phyloP scores from a whole-genome alignment of 2,329 filamentous ascomycete species.

The Sphaerulina vaccinii region DNA sequence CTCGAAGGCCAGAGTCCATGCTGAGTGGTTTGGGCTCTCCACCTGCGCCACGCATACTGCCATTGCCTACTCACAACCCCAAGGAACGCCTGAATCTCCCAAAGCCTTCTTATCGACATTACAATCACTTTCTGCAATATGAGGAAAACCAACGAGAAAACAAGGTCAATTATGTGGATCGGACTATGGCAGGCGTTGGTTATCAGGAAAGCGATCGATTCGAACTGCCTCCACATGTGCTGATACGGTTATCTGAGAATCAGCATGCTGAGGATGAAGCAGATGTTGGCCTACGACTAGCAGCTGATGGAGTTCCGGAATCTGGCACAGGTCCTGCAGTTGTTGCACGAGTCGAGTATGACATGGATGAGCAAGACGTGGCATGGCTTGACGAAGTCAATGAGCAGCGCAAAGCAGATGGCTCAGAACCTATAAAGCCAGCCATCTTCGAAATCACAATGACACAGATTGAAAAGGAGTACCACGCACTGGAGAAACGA shows the following conservation, averaged over 20 bases:
- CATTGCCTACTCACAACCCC: slow-evolving; percentile 74
- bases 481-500: slow-evolving; percentile 91
- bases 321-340: slow-evolving; percentile 49
- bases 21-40: slow-evolving; percentile 60
- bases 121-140: slow-evolving; percentile 75
- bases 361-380: slow-evolving; percentile 99
- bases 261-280: slow-evolving; percentile 65
- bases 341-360: slow-evolving; percentile 88
- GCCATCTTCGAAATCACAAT: slow-evolving; percentile 97
- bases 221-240: slow-evolving; percentile 68
- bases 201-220: slow-evolving; percentile 95
- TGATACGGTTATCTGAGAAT: slow-evolving; percentile 63
- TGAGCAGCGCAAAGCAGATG: slow-evolving; percentile 67
- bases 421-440: slow-evolving; percentile 80
- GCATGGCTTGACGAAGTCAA: slow-evolving; percentile 92
- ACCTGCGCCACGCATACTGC: slow-evolving; percentile 65
- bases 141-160: slow-evolving; percentile 84
- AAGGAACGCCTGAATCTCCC: slow-evolving; percentile 78
- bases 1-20: slow-evolving; percentile 62
- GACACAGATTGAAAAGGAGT: slow-evolving; percentile 98
- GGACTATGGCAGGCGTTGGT: slow-evolving; percentile 91
- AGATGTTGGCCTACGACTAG: slow-evolving; percentile 50
- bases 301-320: slow-evolving; percentile 58
- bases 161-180: slow-evolving; percentile 82
- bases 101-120: slow-evolving; percentile 70